These are phyloP conservation scores for Chaetoceros tenuissimus DNA, from an alignment of 108 stramenopile genomes.

Conservation along the genomic window DNA sequence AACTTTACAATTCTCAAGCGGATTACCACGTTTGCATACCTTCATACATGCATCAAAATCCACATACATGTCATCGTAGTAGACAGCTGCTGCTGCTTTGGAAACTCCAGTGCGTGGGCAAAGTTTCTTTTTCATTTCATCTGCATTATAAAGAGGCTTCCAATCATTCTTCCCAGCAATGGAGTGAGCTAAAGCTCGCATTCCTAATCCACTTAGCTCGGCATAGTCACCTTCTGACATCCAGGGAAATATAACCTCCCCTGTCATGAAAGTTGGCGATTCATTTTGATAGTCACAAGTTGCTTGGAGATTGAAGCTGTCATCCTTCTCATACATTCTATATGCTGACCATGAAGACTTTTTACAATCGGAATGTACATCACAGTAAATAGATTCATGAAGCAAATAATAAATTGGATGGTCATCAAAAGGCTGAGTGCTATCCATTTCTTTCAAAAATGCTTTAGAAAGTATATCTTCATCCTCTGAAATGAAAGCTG, in stretches of 20 bases:
- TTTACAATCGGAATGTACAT: slow-evolving; percentile 24
- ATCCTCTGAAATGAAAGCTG: slow-evolving; percentile 55
- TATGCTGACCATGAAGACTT: slow-evolving; percentile 72
- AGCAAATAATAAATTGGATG: slow-evolving; percentile 87
- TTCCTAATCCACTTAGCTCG: slow-evolving; percentile 54
- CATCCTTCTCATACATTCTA: slow-evolving; percentile 29
- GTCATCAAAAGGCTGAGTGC: slow-evolving; percentile 82
- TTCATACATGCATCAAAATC: slow-evolving; percentile 74
- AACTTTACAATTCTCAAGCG: slow-evolving; percentile 63
- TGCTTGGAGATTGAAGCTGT: slow-evolving; percentile 9
- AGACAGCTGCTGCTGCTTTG: slow-evolving; percentile 75
- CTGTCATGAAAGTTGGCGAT: slow-evolving; percentile 59
- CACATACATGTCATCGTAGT: slow-evolving; percentile 93
- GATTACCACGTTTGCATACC: slow-evolving; percentile 41
- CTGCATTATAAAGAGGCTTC: slow-evolving; percentile 62
- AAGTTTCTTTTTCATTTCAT: slow-evolving; percentile 51
- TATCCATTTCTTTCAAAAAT: slow-evolving; percentile 74
- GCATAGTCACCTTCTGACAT: slow-evolving; percentile 85
- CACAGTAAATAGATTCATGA: slow-evolving; percentile 88
- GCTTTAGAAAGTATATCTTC: slow-evolving; percentile 34
- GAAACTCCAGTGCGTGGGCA: slow-evolving; percentile 9
- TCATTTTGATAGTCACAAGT: slow-evolving; percentile 54
- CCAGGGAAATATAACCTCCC: slow-evolving; percentile 93
- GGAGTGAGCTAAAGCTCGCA: slow-evolving; percentile 48
- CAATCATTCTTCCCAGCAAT: slow-evolving; percentile 75